These are phyloP conservation scores for Botrytis tulipae DNA, from an alignment of 2,329 filamentous ascomycete species.

Conservation along the genomic window DNA sequence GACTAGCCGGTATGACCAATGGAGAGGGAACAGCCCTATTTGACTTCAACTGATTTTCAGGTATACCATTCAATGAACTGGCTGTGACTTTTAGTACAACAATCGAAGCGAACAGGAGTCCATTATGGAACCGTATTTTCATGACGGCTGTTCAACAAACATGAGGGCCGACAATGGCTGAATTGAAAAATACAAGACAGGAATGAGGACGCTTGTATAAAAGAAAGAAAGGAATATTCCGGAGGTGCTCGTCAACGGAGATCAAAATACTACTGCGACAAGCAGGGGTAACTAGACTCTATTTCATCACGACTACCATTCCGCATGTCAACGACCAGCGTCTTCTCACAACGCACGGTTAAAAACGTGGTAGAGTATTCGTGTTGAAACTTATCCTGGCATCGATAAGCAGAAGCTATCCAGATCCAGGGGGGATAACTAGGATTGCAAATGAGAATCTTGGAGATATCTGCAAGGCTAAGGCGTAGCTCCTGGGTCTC, in stretches of 20 bases:
- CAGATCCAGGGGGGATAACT: background rate
- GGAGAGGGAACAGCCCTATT: conserved; percentile 19
- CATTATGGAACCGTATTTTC: conserved; percentile 15
- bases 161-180: conserved; percentile 11
- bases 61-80: background rate
- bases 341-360: background rate
- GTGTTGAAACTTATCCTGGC: background rate
- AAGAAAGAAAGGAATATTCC: background rate
- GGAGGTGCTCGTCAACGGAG: background rate
- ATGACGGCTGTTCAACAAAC: conserved; percentile 16
- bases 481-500: background rate
- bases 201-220: background rate
- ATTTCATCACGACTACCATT: background rate
- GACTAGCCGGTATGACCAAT: conserved; percentile 27
- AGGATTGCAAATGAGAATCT: conserved; percentile 15
- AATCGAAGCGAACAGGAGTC: conserved; percentile 7
- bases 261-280: background rate
- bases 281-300: background rate
- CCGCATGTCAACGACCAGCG: background rate
- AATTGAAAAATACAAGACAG: background rate
- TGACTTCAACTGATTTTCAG: background rate
- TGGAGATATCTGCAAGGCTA: background rate
- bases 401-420: background rate
- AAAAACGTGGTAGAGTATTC: background rate
- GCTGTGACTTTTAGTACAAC: conserved; percentile 4